Conservation (phyloP, 306 rosid genomes). For the Vigna reflexopilosa region DNA sequence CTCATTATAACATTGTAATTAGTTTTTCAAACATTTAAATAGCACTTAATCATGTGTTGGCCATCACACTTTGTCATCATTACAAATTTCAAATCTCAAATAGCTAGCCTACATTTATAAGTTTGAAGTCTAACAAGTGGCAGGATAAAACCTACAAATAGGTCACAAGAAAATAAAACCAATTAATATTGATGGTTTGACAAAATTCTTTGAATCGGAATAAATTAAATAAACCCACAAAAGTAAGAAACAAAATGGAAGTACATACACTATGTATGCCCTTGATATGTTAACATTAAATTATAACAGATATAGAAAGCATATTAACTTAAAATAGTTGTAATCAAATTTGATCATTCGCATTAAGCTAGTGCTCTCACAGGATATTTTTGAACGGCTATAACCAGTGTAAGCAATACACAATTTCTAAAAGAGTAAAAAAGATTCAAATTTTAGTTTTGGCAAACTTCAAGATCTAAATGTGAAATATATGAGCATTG, state of each 20-base stretch:
- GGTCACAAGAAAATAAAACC: neutral
- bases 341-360: conserved; percentile 16
- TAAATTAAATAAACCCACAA: neutral
- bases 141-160: neutral
- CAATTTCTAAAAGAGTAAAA: neutral
- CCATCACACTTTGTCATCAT: neutral
- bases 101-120: neutral
- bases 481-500: conserved; percentile 33
- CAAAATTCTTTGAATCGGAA: conserved; percentile 5
- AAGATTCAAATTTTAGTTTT: conserved; percentile 8
- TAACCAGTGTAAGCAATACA: neutral
- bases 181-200: neutral
- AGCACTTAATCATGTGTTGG: neutral
- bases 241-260: neutral
- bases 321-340: neutral
- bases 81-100: neutral
- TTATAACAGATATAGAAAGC: neutral
- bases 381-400: neutral
- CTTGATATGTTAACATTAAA: neutral
- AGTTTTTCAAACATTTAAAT: neutral
- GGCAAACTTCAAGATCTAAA: conserved; percentile 11
- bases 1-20: neutral
- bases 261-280: neutral
- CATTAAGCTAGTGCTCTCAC: neutral
- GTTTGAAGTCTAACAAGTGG: neutral